A percentile compares a stretch with the other conserved stretches of the same genome.
Conservation (phyloP, 2,329 filamentous ascomycete species). For the Acarospora socialis region DNA sequence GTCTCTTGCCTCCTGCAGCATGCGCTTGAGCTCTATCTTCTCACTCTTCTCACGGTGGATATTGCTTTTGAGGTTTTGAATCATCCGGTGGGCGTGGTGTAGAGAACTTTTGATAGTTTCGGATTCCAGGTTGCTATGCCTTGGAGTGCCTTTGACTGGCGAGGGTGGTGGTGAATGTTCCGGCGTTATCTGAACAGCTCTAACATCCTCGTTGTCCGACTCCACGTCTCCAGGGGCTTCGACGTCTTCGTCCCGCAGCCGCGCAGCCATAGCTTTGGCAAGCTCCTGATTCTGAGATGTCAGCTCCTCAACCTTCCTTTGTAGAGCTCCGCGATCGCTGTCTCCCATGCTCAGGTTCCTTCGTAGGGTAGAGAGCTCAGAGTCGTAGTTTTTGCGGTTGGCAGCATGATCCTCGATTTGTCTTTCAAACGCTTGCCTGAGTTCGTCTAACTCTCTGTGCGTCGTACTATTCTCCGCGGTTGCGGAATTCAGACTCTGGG, state of each 20-base stretch:
- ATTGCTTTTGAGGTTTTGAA: conserved; percentile 86
- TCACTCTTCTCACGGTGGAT: conserved; percentile 97
- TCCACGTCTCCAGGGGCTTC: conserved; percentile 45
- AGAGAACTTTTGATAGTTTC: conserved; percentile 92
- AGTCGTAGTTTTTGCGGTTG: conserved; percentile 69
- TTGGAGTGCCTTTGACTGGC: conserved; percentile 78
- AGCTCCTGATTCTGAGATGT: conserved; percentile 82
- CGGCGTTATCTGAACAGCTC: conserved; percentile 57
- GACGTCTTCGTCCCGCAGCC: conserved; percentile 52
- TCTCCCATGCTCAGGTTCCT: conserved; percentile 67
- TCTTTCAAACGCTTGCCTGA: conserved; percentile 65
- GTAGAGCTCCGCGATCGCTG: conserved; percentile 60
- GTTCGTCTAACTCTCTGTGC: conserved; percentile 81
- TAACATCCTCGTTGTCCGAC: conserved; percentile 50
- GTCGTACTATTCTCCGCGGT: conserved; percentile 61
- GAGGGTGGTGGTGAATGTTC: conserved; percentile 80
- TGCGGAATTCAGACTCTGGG: conserved; percentile 53
- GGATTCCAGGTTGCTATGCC: conserved; percentile 82
- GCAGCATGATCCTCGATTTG: conserved; percentile 67
- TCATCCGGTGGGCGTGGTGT: conserved; percentile 88
- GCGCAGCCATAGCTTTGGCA: conserved; percentile 65
- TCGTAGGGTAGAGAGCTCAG: conserved; percentile 71
- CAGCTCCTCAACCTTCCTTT: conserved; percentile 77
- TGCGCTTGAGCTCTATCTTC: conserved; percentile 86
- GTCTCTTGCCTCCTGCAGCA: conserved; percentile 89